phyloP scores from a whole-genome alignment of 352 stramenopile species.

The Nothophytophthora sp. region DNA sequence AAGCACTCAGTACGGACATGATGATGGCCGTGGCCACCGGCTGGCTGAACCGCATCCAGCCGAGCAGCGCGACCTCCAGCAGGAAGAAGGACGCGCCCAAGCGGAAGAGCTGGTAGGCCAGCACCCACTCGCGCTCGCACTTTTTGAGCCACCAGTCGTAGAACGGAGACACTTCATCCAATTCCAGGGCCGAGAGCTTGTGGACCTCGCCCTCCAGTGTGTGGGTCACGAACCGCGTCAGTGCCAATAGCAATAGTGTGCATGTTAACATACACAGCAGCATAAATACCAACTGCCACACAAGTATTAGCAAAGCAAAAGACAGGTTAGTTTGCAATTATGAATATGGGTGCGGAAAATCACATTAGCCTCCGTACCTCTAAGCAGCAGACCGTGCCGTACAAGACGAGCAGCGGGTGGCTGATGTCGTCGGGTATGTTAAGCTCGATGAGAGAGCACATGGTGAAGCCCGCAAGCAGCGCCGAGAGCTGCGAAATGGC shows the following conservation, averaged over 20 bases:
- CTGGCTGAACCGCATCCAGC: slow-evolving; percentile 59
- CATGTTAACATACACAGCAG: slow-evolving; percentile 78
- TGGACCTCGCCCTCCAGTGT: slow-evolving; percentile 71
- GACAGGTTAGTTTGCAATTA: slow-evolving; percentile 6
- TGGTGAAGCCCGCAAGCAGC: slow-evolving; percentile 68
- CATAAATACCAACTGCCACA: slow-evolving; percentile 71
- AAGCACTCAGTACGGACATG: slow-evolving; percentile 50
- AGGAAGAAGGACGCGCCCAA: slow-evolving; percentile 58
- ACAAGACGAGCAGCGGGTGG: slow-evolving; percentile 47
- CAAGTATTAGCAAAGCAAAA: slow-evolving; percentile 2
- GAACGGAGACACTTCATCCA: slow-evolving; percentile 78
- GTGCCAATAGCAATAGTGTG: slow-evolving; percentile 62
- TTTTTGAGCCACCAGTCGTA: slow-evolving; percentile 71
- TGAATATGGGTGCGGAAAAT: too few relatives aligned
- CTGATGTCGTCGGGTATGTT: slow-evolving; percentile 46
- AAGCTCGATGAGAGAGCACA: slow-evolving; percentile 79
- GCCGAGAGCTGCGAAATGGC: slow-evolving; percentile 68
- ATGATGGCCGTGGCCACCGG: slow-evolving; percentile 42
- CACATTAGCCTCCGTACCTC: slow-evolving; percentile 32
- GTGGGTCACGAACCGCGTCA: slow-evolving; percentile 78
- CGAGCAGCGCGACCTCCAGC: slow-evolving; percentile 53
- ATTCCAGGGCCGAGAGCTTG: slow-evolving; percentile 48
- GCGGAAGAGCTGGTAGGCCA: slow-evolving; percentile 70
- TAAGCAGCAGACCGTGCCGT: slow-evolving; percentile 57
- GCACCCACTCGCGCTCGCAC: slow-evolving; percentile 73